These are phyloP conservation scores for Xylaria arbuscula DNA, from an alignment of 2,329 filamentous ascomycete genomes.

Conservation along the genomic window DNA sequence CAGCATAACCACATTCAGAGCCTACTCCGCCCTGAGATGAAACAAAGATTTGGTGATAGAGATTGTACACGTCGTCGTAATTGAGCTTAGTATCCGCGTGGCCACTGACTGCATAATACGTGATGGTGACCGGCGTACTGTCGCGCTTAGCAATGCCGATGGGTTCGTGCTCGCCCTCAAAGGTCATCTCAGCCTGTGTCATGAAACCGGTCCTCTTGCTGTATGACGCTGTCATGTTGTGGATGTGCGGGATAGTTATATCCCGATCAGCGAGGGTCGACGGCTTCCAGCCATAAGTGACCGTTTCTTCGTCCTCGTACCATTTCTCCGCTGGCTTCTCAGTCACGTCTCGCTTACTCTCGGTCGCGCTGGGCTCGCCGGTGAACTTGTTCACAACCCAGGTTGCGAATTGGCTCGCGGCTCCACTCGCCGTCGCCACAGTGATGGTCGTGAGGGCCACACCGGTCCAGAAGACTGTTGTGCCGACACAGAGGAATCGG, in stretches of 20 bases:
- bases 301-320: background rate
- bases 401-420: background rate
- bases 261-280: background rate
- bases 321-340: background rate
- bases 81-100: background rate
- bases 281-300: background rate
- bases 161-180: background rate
- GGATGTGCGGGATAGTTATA: background rate
- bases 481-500: background rate
- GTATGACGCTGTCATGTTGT: background rate
- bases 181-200: background rate
- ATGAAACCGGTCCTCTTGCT: background rate
- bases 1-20: background rate
- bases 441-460: slow-evolving; percentile 1
- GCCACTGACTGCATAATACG: background rate
- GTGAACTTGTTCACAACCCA: background rate
- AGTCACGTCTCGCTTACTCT: background rate
- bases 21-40: background rate
- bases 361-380: background rate
- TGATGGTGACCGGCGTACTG: background rate
- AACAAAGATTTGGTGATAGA: background rate
- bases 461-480: background rate
- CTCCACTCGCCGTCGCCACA: background rate
- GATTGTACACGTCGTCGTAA: background rate
- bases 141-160: background rate